These are phyloP conservation scores for Colletotrichum sp. DNA, from an alignment of 2,329 filamentous ascomycete genomes.

Conservation along the genomic window DNA sequence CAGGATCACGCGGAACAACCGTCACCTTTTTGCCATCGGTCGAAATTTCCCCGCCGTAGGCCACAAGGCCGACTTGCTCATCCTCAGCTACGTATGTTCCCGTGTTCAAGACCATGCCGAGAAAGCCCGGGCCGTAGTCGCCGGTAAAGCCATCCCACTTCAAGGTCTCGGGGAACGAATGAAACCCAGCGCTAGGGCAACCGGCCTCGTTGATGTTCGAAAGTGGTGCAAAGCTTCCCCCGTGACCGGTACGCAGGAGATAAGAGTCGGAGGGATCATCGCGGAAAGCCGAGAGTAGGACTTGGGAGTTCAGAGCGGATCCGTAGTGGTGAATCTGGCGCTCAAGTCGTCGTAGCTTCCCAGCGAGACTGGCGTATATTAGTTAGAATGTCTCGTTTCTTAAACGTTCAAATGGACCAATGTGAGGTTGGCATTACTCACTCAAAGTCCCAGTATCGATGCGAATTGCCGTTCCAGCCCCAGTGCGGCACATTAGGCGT, in stretches of 20 bases:
- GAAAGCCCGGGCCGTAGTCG: slow-evolving; percentile 61
- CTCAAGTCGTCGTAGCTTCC: slow-evolving; percentile 28
- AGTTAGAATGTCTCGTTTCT: not conserved
- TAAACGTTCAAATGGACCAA: slow-evolving; percentile 31
- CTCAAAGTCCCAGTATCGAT: slow-evolving; percentile 62
- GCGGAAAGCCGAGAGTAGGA: slow-evolving; percentile 57
- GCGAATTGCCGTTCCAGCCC: slow-evolving; percentile 67
- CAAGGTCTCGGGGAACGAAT: slow-evolving; percentile 60
- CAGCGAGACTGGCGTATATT: not conserved
- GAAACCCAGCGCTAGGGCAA: slow-evolving; percentile 60
- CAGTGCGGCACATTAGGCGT: slow-evolving; percentile 64
- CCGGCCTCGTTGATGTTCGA: slow-evolving; percentile 61
- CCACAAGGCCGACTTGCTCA: not conserved
- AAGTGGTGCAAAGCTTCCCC: slow-evolving; percentile 56
- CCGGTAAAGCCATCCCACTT: slow-evolving; percentile 62
- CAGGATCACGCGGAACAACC: not conserved
- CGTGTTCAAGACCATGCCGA: not conserved
- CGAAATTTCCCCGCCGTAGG: not conserved
- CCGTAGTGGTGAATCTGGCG: slow-evolving; percentile 67
- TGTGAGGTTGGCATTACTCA: slow-evolving; percentile 39
- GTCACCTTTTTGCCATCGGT: not conserved
- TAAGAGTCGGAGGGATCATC: slow-evolving; percentile 50
- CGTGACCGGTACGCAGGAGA: slow-evolving; percentile 58
- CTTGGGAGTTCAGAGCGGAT: slow-evolving; percentile 61
- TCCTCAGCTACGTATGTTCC: not conserved